Conservation (phyloP, 495 filamentous ascomycete species). For the Platismatia glauca region DNA sequence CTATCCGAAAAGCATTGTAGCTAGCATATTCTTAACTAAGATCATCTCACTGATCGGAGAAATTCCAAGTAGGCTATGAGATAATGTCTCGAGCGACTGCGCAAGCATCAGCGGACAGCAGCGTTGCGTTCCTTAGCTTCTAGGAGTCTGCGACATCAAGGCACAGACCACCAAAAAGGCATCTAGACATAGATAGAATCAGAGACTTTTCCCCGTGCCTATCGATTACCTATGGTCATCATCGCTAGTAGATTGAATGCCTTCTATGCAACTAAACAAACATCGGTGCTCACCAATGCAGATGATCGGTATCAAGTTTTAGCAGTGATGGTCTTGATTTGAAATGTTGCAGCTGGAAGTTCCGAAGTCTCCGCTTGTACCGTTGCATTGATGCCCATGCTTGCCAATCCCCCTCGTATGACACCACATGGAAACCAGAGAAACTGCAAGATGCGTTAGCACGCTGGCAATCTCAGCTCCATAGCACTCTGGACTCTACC, state of each 20-base stretch:
- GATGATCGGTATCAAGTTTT: constrained; percentile 3
- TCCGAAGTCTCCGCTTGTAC: constrained; percentile 84
- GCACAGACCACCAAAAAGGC: not conserved
- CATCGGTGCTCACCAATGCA: not conserved
- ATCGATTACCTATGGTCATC: not conserved
- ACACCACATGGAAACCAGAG: constrained; percentile 92
- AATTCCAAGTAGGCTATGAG: constrained; percentile 19
- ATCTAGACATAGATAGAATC: not conserved
- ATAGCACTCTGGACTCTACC: constrained; percentile 36
- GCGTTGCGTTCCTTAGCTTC: not conserved
- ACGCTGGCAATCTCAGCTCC: not conserved
- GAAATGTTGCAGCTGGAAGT: constrained; percentile 83
- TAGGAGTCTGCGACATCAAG: not conserved
- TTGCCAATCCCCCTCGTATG: constrained; percentile 78
- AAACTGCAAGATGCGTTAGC: constrained; percentile 27
- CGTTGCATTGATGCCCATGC: constrained; percentile 80
- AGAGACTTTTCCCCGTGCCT: not conserved
- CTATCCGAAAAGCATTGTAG: constrained; percentile 13
- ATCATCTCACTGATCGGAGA: constrained; percentile 15
- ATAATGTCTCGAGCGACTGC: not conserved
- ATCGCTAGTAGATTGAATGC: not conserved
- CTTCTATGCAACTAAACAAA: constrained; percentile 9
- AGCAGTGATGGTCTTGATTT: constrained; percentile 72
- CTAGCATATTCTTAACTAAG: constrained; percentile 10
- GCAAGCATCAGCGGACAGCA: not conserved